Base-by-base conservation (phyloP, 2,329 filamentous ascomycete species). In the Rugonectria rugulosa region DNA sequence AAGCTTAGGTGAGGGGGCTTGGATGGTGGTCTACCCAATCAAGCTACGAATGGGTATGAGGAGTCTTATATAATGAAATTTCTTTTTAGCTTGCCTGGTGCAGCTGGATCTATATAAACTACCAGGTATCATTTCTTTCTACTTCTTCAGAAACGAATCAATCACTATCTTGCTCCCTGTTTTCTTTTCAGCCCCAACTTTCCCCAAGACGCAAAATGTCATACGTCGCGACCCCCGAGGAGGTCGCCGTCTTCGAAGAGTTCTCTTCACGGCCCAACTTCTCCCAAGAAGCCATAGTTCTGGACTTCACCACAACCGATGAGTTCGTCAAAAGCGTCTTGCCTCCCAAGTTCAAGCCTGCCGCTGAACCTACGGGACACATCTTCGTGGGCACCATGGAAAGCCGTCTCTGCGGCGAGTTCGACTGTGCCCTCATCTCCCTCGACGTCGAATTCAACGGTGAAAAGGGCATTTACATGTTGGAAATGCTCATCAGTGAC, bases 241-340 rank as follows among this genome's bases (percentile, higher is more conserved):
- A 45, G n/a, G 31, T 53, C 14, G n/a, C n/a, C 23, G 26, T 27
- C 24, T 53, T 40, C 10, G 26, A 48, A 20, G 36, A 41, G 14
- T 20, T 20, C 9, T 47, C 26, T n/a, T 23, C 42, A 10, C 47
- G 26, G 10, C 50, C 50, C 8, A 26, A 10, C 20, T 55, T 41
- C 40, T 55, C 45, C n/a, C 52, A 55, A 15, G 45, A 55, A 8
- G 37, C 29, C 31, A 44, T 55, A 21, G 9, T 11, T 5, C 21
- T 50, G 5, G 52, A 55, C 19, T 55, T 55, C n/a, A 26, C 26
- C 12, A 55, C 45, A 2, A 55, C 52, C n/a, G 9, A 17, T 9
- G 52, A 38, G 34, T 55, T 44, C 23, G 34, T 45, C 38, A n/a
- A 44, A 14, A 55, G 38, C 9, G 52, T 50, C 5, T 31, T 50